Evolutionary conservation across 768 basidiomycete genomes (phyloP).

Genomic region (Coprinopsis cinerea): DNA sequence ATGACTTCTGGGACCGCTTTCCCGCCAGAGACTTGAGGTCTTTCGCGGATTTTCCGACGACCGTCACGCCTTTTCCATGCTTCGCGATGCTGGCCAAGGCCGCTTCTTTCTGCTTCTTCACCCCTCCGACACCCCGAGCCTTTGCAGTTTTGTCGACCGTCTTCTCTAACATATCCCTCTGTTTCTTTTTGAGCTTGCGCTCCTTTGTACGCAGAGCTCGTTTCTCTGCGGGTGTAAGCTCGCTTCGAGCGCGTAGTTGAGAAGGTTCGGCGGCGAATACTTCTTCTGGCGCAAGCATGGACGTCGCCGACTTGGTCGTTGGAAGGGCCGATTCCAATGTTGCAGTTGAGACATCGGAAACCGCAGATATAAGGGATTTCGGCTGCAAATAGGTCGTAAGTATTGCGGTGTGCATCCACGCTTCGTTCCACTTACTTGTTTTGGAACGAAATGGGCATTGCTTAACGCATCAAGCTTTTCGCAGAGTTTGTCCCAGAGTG

Average conservation of each 20-base stretch:
- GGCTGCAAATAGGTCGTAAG: slow-evolving; percentile 45
- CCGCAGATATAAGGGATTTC: slow-evolving; percentile 78
- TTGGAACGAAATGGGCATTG: slow-evolving; percentile 94
- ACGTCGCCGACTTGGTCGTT: slow-evolving; percentile 64
- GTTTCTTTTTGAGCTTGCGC: slow-evolving; percentile 64
- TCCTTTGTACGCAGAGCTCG: slow-evolving; percentile 60
- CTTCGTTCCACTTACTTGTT: slow-evolving; percentile 54
- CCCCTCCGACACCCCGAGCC: slow-evolving; percentile 41
- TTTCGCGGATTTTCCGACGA: slow-evolving; percentile 67
- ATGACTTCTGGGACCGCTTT: slow-evolving; percentile 26
- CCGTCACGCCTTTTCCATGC: slow-evolving; percentile 78
- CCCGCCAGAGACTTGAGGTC: slow-evolving; percentile 25
- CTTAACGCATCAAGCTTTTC: slow-evolving; percentile 88
- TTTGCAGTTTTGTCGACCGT: slow-evolving; percentile 60
- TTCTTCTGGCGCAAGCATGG: slow-evolving; percentile 92
- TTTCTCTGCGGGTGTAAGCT: slow-evolving; percentile 85
- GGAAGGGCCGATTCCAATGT: slow-evolving; percentile 89
- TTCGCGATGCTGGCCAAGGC: slow-evolving; percentile 81
- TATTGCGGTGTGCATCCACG: neutral
- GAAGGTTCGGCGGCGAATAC: slow-evolving; percentile 59
- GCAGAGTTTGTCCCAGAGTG: slow-evolving; percentile 79
- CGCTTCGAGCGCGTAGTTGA: slow-evolving; percentile 60
- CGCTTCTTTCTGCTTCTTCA: slow-evolving; percentile 79
- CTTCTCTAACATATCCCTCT: slow-evolving; percentile 59
- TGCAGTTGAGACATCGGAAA: slow-evolving; percentile 77